These are phyloP conservation scores for Trypethelium eluteriae DNA, from an alignment of 495 filamentous ascomycete species.

Conservation along the genomic window DNA sequence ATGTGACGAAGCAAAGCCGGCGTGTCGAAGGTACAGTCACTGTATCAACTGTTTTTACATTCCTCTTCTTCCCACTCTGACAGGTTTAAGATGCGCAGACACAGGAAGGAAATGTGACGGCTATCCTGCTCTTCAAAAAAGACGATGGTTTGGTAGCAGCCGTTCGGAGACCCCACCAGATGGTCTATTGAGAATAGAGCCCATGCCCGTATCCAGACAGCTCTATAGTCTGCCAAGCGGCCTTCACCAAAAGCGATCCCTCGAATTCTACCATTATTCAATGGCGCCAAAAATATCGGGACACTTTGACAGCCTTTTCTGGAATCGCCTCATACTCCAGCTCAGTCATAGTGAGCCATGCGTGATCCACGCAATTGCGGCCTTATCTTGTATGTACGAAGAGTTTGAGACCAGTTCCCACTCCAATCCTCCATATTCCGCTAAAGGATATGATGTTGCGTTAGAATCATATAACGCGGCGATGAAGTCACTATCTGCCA, in stretches of 20 bases:
- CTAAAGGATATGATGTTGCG: background rate
- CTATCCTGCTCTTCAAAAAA: background rate
- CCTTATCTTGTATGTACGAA: background rate
- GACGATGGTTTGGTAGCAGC: background rate
- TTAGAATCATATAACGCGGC: background rate
- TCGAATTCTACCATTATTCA: conserved; percentile 19
- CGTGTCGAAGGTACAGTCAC: background rate
- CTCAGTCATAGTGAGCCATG: conserved; percentile 7
- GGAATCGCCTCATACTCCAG: conserved; percentile 21
- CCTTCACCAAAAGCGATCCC: background rate
- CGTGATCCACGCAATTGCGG: background rate
- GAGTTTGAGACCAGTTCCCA: background rate
- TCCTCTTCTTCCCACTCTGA: background rate
- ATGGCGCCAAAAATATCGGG: conserved; percentile 14
- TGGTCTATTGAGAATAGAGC: background rate
- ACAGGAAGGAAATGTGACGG: background rate
- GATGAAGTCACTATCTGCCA: background rate
- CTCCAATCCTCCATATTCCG: background rate
- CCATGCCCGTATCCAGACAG: background rate
- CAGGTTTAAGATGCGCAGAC: background rate
- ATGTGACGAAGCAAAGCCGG: background rate
- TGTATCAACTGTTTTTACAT: background rate
- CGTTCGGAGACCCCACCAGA: background rate
- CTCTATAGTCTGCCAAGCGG: background rate
- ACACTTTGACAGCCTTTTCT: conserved; percentile 24